Conservation (phyloP, 2,329 filamentous ascomycete genomes). For the Xylaria sp. region DNA sequence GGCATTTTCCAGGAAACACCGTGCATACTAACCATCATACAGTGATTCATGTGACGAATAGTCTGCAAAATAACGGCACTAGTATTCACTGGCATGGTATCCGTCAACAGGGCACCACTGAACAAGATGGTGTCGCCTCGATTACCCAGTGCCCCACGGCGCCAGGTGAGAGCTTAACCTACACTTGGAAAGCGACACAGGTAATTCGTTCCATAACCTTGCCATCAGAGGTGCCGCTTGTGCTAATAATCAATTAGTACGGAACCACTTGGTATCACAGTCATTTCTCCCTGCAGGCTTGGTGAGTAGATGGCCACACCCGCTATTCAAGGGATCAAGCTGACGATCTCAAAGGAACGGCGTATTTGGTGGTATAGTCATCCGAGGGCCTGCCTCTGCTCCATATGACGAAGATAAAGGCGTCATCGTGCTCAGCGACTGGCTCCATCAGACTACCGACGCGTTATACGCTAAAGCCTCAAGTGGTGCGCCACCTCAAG, state of each 20-base stretch:
- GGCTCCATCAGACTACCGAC: conserved; percentile 60
- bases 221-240: neutral
- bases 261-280: conserved; percentile 70
- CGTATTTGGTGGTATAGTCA: conserved; percentile 64
- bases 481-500: conserved; percentile 47
- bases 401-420: conserved; percentile 73
- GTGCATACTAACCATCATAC: conserved; percentile 46
- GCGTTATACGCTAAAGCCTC: conserved; percentile 48
- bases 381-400: conserved; percentile 66
- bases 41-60: conserved; percentile 65
- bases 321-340: neutral
- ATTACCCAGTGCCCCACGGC: conserved; percentile 63
- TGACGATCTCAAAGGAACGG: conserved; percentile 41
- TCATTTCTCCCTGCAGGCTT: conserved; percentile 60
- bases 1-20: neutral
- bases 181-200: conserved; percentile 63
- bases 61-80: conserved; percentile 64
- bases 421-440: conserved; percentile 66
- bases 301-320: conserved; percentile 29
- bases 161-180: conserved; percentile 63
- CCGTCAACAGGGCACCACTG: conserved; percentile 62
- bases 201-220: conserved; percentile 24
- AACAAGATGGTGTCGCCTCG: conserved; percentile 65
- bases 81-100: conserved; percentile 72
- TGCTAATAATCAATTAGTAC: conserved; percentile 52